Conservation (phyloP, 1,284 basidiomycete species). For the Mycosarcoma maydis region DNA sequence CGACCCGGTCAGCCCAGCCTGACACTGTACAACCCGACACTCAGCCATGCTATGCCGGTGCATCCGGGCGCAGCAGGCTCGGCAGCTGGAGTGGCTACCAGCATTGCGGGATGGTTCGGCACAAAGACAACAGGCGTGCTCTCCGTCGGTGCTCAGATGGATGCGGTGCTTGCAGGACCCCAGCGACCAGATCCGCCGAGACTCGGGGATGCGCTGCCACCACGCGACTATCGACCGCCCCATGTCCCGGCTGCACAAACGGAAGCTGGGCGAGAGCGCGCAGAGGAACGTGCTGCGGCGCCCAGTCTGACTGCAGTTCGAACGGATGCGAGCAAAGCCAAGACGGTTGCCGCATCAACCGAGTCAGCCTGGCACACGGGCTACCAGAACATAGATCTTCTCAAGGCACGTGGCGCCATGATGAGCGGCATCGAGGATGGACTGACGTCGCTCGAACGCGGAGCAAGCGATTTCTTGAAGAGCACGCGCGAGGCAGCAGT, state of each 20-base stretch:
- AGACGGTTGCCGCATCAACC: constrained; percentile 29
- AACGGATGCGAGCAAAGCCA: constrained; percentile 36
- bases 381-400: constrained; percentile 46
- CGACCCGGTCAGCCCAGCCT: constrained; percentile 53
- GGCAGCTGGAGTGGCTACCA: constrained; percentile 53
- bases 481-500: constrained; percentile 57
- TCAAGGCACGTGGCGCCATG: constrained; percentile 52
- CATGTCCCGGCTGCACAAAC: background rate
- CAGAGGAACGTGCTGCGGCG: constrained; percentile 1
- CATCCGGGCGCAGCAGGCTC: constrained; percentile 50
- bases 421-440: constrained; percentile 57
- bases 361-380: constrained; percentile 24
- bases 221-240: constrained; percentile 28
- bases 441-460: constrained; percentile 46
- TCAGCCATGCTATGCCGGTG: constrained; percentile 39
- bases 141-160: constrained; percentile 49
- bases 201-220: constrained; percentile 30
- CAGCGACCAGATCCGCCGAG: constrained; percentile 46
- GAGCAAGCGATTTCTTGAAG: constrained; percentile 56
- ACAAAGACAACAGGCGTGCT: constrained; percentile 48
- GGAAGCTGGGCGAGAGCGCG: constrained; percentile 1
- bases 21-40: constrained; percentile 30
- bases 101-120: constrained; percentile 56
- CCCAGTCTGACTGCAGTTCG: constrained; percentile 12
- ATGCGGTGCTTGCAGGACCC: constrained; percentile 48